phyloP scores from a whole-genome alignment of 257 asterid genomes.

The Nicotiana obtusifolia region DNA sequence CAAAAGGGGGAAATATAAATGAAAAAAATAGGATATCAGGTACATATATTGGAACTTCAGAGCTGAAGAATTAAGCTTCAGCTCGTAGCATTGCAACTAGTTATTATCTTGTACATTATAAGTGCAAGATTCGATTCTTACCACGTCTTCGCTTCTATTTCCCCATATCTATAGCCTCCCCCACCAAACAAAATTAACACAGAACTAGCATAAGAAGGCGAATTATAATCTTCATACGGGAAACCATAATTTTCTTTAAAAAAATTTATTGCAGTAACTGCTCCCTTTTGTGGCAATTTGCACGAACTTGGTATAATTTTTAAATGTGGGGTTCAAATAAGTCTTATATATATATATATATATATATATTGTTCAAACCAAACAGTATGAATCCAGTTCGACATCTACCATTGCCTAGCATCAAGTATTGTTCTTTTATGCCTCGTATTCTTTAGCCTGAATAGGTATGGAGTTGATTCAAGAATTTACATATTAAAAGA shows the following conservation, averaged over 20 bases:
- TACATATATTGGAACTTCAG: no score
- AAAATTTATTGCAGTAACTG: neutral
- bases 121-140: no score
- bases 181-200: no score
- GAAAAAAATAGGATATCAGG: no score
- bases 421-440: neutral
- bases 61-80: no score
- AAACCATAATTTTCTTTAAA: neutral
- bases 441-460: neutral
- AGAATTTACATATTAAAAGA: neutral
- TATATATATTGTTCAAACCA: neutral
- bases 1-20: no score
- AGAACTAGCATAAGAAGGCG: no score
- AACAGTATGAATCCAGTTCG: neutral
- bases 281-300: neutral
- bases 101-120: no score
- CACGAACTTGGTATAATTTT: neutral
- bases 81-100: no score
- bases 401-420: neutral
- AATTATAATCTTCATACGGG: neutral
- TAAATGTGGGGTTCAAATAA: neutral
- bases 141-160: no score
- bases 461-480: neutral
- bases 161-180: no score
- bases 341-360: neutral